Conservation (phyloP, 768 basidiomycete species). For the Lentinus brumalis region DNA sequence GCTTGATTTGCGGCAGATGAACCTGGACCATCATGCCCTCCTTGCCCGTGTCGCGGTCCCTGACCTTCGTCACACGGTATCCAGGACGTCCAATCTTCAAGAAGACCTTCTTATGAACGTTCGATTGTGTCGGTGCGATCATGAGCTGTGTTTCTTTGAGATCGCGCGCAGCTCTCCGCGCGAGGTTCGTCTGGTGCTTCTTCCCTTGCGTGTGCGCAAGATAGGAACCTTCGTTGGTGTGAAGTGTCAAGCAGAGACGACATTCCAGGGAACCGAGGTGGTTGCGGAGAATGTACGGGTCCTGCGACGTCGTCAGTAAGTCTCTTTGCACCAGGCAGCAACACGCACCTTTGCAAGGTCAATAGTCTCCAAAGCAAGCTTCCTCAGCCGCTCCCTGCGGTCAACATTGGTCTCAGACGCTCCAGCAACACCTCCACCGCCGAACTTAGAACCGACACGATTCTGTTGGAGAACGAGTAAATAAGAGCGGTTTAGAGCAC, state of each 20-base stretch:
- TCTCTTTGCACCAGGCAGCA: not conserved
- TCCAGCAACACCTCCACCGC: slow-evolving; percentile 94
- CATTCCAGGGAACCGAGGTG: slow-evolving; percentile 98
- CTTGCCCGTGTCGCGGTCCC: slow-evolving; percentile 86
- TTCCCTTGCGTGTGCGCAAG: slow-evolving; percentile 99
- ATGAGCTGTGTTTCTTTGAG: slow-evolving; percentile 91
- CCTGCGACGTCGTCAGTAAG: slow-evolving; percentile 47
- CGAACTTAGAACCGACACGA: slow-evolving; percentile 94
- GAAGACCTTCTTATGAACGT: slow-evolving; percentile 89
- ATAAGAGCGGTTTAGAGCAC: not conserved
- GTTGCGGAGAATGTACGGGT: slow-evolving; percentile 98
- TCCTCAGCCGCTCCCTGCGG: slow-evolving; percentile 89
- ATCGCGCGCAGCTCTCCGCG: slow-evolving; percentile 95
- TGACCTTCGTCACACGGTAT: slow-evolving; percentile 95
- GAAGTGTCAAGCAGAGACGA: slow-evolving; percentile 93
- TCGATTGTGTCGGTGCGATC: slow-evolving; percentile 80
- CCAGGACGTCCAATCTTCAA: slow-evolving; percentile 97
- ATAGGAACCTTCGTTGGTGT: slow-evolving; percentile 99
- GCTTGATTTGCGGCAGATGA: slow-evolving; percentile 91
- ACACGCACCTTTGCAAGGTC: slow-evolving; percentile 88
- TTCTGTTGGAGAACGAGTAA: slow-evolving; percentile 53
- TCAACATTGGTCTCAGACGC: slow-evolving; percentile 96
- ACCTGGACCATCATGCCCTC: slow-evolving; percentile 99
- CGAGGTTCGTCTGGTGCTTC: slow-evolving; percentile 98
- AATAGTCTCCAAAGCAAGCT: slow-evolving; percentile 95